Conservation (phyloP, 2,329 filamentous ascomycete species). For the Alternaria rosae region DNA sequence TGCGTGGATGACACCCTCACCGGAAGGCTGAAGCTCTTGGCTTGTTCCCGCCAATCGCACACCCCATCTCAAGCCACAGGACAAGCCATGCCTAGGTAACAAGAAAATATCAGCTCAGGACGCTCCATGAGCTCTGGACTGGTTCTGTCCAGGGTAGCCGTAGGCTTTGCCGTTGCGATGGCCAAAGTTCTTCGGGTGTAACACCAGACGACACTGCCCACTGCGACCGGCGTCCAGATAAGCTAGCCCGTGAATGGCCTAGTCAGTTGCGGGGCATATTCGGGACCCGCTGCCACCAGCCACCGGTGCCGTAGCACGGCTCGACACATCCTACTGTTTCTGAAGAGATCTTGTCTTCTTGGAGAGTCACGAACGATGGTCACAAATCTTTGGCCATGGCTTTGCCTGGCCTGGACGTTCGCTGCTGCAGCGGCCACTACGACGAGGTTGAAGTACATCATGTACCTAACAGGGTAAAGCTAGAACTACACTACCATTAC, state of each 20-base stretch:
- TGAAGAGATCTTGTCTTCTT: background rate
- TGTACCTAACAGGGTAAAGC: background rate
- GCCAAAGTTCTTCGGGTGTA: no score
- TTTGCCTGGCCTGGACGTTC: background rate
- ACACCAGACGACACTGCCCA: background rate
- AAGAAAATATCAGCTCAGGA: background rate
- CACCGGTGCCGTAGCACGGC: background rate
- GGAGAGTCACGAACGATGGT: background rate
- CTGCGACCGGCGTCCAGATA: no score
- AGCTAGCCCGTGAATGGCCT: background rate
- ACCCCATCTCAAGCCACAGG: background rate
- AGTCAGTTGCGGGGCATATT: background rate
- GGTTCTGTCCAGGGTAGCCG: background rate
- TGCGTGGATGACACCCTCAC: fast-evolving
- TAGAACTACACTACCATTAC: background rate
- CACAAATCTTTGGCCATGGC: background rate
- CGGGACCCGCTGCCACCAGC: background rate
- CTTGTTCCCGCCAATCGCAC: background rate
- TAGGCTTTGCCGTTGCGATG: no score
- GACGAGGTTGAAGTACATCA: constrained; percentile 4
- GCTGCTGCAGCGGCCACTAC: background rate
- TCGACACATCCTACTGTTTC: no score
- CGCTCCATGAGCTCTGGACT: background rate
- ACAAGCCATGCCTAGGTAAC: background rate
- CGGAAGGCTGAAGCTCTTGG: background rate